Base-by-base conservation (phyloP, 2,329 filamentous ascomycete genomes). In the Fonsecaea pugnacius region DNA sequence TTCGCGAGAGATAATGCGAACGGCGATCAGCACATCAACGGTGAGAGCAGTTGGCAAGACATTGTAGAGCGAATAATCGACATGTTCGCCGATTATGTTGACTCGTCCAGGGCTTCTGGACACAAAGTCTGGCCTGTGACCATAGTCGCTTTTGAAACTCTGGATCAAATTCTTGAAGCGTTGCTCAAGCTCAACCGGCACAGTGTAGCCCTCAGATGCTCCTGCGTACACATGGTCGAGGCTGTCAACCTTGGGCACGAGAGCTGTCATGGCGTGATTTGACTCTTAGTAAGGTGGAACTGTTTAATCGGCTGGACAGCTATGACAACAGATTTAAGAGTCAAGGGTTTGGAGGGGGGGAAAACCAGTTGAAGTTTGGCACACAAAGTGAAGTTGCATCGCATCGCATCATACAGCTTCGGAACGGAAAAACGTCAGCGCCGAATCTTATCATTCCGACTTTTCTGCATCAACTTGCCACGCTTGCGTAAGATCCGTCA, bases 21-120 rank as follows among this genome's bases (percentile, higher is more conserved):
- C 91, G 58, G 94, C 95, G 73, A 99, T 85, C 65, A 99, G 85
- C 63, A 92, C 89, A 77, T 99, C 95, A 67, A 92, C 91, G 5
- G 91, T 92, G 70, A 98, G 92, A 67, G 94, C 95, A 87, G 97
- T 97, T 58, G 95, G 95, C 27, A 99, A 84, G 65, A 97, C 93
- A 71, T 95, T 89, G 82, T 98, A 99, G 21, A 99, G 86, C 14
- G 92, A 96, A 81, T 99, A 99, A 81, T 99, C 95, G 73, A 99
- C 96, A 81, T 99, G 95, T 84, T 99, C 95, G 77, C 95, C 95
- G 75, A 99, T 97, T 74, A 99, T 95, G 81, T 98, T 98, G 70
- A 99, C 95, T 70, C 95, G 87, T 65, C 95, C 95, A 1, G 95
- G 95, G 61, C 93, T 96, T 68, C 95, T 89, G 9, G 94, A 87